phyloP scores from a whole-genome alignment of 129 eudicot genomes.

The Flaveria bidentis region DNA sequence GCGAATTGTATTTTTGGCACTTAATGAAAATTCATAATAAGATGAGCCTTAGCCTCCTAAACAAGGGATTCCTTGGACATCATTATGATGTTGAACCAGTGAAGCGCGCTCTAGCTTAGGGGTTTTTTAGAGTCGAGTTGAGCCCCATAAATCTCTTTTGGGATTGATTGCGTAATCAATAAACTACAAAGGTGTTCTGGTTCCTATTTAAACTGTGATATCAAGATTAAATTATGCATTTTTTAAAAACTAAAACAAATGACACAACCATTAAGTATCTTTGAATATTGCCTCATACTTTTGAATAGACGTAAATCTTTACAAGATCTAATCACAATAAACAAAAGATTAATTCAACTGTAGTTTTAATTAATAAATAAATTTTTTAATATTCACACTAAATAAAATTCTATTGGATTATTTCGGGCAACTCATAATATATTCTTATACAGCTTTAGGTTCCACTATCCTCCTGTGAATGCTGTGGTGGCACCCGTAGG shows the following conservation, averaged over 20 bases:
- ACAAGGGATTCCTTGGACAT: not conserved
- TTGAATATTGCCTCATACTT: not conserved
- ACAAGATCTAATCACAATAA: not conserved
- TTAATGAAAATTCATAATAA: not conserved
- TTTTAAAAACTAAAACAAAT: not conserved
- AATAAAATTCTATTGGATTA: not conserved
- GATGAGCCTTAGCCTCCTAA: not conserved
- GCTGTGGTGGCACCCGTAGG: constrained; percentile 38
- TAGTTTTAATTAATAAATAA: not conserved
- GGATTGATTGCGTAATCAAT: not conserved
- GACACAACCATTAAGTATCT: not conserved
- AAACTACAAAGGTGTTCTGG: not conserved
- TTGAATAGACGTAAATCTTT: not conserved
- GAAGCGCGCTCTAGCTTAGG: not conserved
- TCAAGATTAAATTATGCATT: not conserved
- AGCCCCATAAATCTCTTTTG: not conserved
- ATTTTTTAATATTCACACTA: not conserved
- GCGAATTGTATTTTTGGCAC: not conserved
- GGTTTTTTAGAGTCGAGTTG: not conserved
- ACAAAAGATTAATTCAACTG: not conserved
- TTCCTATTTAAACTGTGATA: not conserved
- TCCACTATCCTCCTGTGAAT: constrained; percentile 28
- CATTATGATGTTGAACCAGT: not conserved
- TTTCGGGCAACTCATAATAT: too few relatives aligned
- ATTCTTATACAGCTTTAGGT: constrained; percentile 18